phyloP scores from a whole-genome alignment of 176 grass and related monocot genomes.

The Ananas comosus region DNA sequence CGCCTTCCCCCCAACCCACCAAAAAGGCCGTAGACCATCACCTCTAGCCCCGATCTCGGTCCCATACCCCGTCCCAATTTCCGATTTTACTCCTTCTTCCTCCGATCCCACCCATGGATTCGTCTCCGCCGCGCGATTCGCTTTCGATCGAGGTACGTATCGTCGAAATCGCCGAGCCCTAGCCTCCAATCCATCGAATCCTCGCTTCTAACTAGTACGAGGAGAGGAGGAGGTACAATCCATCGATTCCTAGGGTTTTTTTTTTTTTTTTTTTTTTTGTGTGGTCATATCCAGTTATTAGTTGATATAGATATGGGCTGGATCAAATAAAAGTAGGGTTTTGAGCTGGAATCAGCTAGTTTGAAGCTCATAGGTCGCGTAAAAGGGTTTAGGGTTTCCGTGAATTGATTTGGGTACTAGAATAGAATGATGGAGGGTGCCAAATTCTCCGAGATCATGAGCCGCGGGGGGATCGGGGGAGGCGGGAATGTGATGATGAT shows the following conservation, averaged over 20 bases:
- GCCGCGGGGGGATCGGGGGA: conserved; percentile 15
- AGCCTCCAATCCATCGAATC: not conserved
- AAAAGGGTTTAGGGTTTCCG: not conserved
- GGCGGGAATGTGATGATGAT: conserved; percentile 12
- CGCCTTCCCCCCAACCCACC: not conserved
- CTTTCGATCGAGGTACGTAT: conserved; percentile 22
- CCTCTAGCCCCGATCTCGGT: not conserved
- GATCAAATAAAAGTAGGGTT: not conserved
- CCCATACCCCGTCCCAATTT: conserved; percentile 2
- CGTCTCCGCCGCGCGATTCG: not conserved
- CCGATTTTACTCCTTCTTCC: not conserved
- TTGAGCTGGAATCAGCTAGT: conserved; percentile 14
- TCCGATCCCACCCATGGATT: not conserved
- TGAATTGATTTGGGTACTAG: not conserved
- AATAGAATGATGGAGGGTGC: conserved; percentile 36
- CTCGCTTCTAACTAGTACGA: not conserved
- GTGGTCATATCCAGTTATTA: too few species aligned
- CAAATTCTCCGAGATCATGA: conserved; percentile 51
- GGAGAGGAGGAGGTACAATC: not conserved
- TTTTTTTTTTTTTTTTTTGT: too few species aligned
- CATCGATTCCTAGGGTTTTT: too few species aligned
- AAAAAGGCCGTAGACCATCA: not conserved
- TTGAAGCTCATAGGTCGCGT: conserved; percentile 1
- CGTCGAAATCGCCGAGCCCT: conserved; percentile 15
- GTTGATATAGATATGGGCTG: not conserved